Evolutionary conservation across 2,329 filamentous ascomycete species (phyloP).

Genomic region (Colletotrichum viniferum): DNA sequence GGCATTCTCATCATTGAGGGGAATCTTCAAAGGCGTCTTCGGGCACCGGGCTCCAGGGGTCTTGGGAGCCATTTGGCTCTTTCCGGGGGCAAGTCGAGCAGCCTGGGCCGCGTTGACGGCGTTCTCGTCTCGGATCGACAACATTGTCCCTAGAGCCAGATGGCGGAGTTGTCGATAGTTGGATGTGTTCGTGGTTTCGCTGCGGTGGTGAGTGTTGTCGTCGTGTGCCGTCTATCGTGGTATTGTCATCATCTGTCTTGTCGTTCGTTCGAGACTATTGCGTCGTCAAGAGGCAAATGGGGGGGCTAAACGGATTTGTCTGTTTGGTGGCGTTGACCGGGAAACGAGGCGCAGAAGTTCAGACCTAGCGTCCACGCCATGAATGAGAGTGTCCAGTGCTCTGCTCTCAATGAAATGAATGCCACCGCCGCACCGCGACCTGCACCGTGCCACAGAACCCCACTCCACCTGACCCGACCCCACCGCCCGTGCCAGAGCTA

Average conservation of each 20-base stretch:
- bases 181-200: neutral
- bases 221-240: neutral
- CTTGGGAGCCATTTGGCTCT: slow-evolving; percentile 64
- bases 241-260: neutral
- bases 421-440: neutral
- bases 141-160: slow-evolving; percentile 8
- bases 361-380: neutral
- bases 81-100: slow-evolving; percentile 21
- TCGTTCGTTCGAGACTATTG: neutral
- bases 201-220: neutral
- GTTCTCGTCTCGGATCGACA: slow-evolving; percentile 23
- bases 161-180: neutral
- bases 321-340: slow-evolving; percentile 17
- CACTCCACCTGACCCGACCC: slow-evolving; percentile 16
- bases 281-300: neutral
- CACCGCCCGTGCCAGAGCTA: slow-evolving; percentile 15
- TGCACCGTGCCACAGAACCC: slow-evolving; percentile 10
- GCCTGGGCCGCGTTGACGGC: slow-evolving; percentile 23
- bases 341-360: slow-evolving; percentile 9
- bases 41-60: slow-evolving; percentile 78
- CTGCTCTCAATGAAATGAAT: neutral
- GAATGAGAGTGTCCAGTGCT: neutral
- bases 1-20: slow-evolving; percentile 85
- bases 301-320: neutral
- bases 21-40: slow-evolving; percentile 82